Base-by-base conservation (phyloP, 495 filamentous ascomycete species). In the Darksidea phi region DNA sequence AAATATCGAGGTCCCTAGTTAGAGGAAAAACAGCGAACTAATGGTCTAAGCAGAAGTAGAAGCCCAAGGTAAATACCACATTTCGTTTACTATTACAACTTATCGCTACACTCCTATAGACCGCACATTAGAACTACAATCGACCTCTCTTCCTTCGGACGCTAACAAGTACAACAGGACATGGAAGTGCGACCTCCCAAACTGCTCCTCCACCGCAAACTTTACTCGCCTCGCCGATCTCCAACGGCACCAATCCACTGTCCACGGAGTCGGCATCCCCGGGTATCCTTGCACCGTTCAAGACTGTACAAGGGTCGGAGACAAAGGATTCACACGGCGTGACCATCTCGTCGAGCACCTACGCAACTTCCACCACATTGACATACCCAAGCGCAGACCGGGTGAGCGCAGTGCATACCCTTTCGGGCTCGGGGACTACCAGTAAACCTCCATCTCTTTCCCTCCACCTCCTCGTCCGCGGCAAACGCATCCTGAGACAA, bases 171-270 rank as follows among this genome's bases (percentile, higher is more conserved):
- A 41, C 12, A 61, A 54, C 54, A 74, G 73, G 54, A 74, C 73
- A 10, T 79, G 76, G 56, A 72, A 74, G 15, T 84, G 78, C 57
- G 63, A 70, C 6, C 73, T 78, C 61, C 71, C 75, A 10, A 64
- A 73, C 54, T 84, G 81, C 67, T 71, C 70, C 42, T 78, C 73
- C 54, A 68, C 72, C 18, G 67, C 64, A 18, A 55, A 57, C 37
- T 83, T 82, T 70, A 78, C 77, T 10, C 78, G 82, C 50, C 70
- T 74, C 26, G 79, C 80, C 26, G 82, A 85, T 61, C 69, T 83
- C 23, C 78, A 80, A 61, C 78, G 82, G 12, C 82, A 85, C 61
- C 72, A 79, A 54, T 70, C 74, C 13, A 79, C 76, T 54, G 77
- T 79, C 10, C 82, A 85, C 64, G 54, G 60, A 2, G 54, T 49